Evolutionary conservation across 805 yeast genomes (phyloP).

Genomic region (Saccharomycopsis sp.): DNA sequence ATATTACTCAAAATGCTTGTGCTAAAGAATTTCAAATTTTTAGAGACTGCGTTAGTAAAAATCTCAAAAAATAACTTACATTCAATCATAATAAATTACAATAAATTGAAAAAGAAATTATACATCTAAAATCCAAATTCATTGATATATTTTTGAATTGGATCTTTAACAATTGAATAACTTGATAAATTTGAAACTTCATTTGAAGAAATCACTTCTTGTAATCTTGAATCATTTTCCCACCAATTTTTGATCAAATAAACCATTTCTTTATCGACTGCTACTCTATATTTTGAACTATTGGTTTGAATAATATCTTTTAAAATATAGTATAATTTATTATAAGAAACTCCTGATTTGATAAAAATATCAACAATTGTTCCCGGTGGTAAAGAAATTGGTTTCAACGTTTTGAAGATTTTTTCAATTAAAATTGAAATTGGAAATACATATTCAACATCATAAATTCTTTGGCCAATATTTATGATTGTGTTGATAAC

Average conservation of each 20-base stretch:
- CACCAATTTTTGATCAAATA: conserved; percentile 62
- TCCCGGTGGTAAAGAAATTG: conserved; percentile 35
- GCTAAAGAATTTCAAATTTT: conserved; percentile 38
- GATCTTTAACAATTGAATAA: conserved; percentile 47
- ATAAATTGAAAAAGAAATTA: background rate
- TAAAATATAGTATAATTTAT: conserved; percentile 53
- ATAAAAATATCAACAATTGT: conserved; percentile 50
- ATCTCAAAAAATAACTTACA: conserved; percentile 22
- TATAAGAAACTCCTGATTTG: conserved; percentile 53
- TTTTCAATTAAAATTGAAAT: conserved; percentile 58
- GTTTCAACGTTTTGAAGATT: conserved; percentile 33
- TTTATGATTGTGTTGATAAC: conserved; percentile 22
- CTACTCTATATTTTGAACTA: conserved; percentile 21
- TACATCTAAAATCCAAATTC: conserved; percentile 13
- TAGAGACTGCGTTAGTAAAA: conserved; percentile 37
- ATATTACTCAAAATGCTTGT: conserved; percentile 43
- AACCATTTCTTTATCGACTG: conserved; percentile 42
- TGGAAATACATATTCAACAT: conserved; percentile 75
- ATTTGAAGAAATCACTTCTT: conserved; percentile 43
- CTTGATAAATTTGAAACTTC: conserved; percentile 33
- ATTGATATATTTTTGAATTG: conserved; percentile 38
- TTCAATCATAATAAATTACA: too few species aligned
- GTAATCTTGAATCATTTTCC: conserved; percentile 47
- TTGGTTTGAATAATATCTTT: conserved; percentile 54
- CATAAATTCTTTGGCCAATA: conserved; percentile 54